These are phyloP conservation scores for Periconia sp. DNA, from an alignment of 2,329 filamentous ascomycete genomes.

Conservation along the genomic window DNA sequence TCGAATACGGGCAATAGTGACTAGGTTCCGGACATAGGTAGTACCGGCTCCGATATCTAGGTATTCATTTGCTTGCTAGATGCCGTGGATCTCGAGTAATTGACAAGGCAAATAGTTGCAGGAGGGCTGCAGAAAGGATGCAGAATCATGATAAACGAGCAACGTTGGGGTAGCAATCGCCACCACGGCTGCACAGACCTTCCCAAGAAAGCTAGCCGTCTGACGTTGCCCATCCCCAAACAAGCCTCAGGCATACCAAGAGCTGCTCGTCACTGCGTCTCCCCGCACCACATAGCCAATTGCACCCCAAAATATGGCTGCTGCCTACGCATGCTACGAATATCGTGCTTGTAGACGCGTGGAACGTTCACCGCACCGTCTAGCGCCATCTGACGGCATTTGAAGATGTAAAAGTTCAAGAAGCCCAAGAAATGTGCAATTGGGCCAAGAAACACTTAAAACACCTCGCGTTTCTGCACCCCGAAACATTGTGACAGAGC, in stretches of 20 bases:
- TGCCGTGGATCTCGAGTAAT: too few relatives aligned
- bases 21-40: too few relatives aligned
- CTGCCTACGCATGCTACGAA: not conserved
- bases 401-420: not conserved
- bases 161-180: too few relatives aligned
- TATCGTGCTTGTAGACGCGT: not conserved
- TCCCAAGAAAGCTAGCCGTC: too few relatives aligned
- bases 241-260: not conserved
- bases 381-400: not conserved
- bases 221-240: slow-evolving; percentile 5
- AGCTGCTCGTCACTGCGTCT: not conserved
- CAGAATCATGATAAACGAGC: too few relatives aligned
- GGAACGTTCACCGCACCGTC: not conserved
- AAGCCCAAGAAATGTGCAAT: not conserved
- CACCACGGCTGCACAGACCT: too few relatives aligned
- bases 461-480: slow-evolving; percentile 13
- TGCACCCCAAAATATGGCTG: not conserved
- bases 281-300: not conserved
- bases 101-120: too few relatives aligned
- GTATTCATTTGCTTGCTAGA: too few relatives aligned
- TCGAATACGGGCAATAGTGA: too few relatives aligned
- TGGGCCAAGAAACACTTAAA: slow-evolving; percentile 11
- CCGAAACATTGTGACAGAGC: slow-evolving; percentile 16
- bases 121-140: too few relatives aligned
- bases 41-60: too few relatives aligned